These are phyloP conservation scores for Flaveria ramosissima DNA, from an alignment of 129 eudicot species.

Conservation along the genomic window DNA sequence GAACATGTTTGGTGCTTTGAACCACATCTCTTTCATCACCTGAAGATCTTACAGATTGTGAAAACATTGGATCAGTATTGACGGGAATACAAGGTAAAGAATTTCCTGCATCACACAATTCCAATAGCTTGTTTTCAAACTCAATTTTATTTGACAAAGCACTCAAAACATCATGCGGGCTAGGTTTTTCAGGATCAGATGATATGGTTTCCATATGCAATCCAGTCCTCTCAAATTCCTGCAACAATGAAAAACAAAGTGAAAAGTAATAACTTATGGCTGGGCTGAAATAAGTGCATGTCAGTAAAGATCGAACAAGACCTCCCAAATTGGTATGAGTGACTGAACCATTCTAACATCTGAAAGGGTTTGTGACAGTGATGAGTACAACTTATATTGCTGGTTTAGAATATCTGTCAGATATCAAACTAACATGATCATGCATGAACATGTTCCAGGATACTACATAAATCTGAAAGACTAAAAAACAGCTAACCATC, in stretches of 20 bases:
- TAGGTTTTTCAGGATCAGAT: slow-evolving; percentile 70
- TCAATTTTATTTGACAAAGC: slow-evolving; percentile 52
- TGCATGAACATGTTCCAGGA: slow-evolving; percentile 15
- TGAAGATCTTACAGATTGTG: slow-evolving; percentile 33
- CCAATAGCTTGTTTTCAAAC: slow-evolving; percentile 46
- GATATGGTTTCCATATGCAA: slow-evolving; percentile 50
- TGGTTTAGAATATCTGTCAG: slow-evolving; percentile 83
- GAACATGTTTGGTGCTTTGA: slow-evolving; percentile 32
- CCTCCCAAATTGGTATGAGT: slow-evolving; percentile 98
- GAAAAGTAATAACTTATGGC: slow-evolving; percentile 16
- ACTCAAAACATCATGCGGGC: slow-evolving; percentile 56
- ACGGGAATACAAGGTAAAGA: slow-evolving; percentile 36
- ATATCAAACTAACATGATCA: slow-evolving; percentile 10
- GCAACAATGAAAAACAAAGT: slow-evolving; percentile 27
- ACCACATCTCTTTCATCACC: slow-evolving; percentile 37
- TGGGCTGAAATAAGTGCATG: slow-evolving; percentile 11
- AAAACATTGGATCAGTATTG: slow-evolving; percentile 18
- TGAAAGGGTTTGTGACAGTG: slow-evolving; percentile 75
- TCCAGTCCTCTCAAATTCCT: slow-evolving; percentile 85
- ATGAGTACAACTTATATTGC: slow-evolving; percentile 52
- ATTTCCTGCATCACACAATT: slow-evolving; percentile 43
- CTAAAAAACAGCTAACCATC: slow-evolving; percentile 59
- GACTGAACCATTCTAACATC: slow-evolving; percentile 96
- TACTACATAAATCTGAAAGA: background rate
- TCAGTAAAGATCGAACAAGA: slow-evolving; percentile 36